Evolutionary conservation across 805 yeast species (phyloP).

Genomic region (Myxozyma vanderwaltii): DNA sequence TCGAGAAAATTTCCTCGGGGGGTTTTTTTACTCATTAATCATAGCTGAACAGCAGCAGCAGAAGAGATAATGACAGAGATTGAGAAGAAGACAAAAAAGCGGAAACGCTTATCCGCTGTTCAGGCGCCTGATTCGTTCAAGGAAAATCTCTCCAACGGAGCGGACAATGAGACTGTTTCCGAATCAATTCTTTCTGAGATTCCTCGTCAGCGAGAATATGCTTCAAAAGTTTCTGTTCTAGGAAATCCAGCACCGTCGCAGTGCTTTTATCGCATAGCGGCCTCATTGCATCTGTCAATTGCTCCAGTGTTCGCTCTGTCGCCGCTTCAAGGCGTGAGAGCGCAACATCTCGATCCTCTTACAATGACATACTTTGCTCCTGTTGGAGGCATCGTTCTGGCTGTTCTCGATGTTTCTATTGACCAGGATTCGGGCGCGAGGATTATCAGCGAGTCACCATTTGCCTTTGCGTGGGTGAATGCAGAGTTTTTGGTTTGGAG

Average conservation of each 20-base stretch:
- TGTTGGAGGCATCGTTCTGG: constrained; percentile 79
- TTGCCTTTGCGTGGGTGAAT: constrained; percentile 81
- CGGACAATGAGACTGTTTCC: constrained; percentile 4
- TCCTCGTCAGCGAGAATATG: constrained; percentile 6
- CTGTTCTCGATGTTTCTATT: constrained; percentile 68
- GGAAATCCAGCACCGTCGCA: constrained; percentile 38
- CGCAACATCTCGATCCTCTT: constrained; percentile 88
- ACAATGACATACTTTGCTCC: constrained; percentile 77
- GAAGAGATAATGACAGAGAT: too few species aligned
- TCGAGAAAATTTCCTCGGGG: too few species aligned
- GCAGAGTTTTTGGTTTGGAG: constrained; percentile 86
- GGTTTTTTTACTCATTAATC: too few species aligned
- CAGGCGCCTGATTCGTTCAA: neutral
- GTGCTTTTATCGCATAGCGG: constrained; percentile 65
- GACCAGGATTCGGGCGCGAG: constrained; percentile 55
- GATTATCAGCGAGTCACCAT: constrained; percentile 79
- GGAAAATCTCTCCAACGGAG: neutral
- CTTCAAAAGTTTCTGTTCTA: neutral
- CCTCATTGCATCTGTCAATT: constrained; percentile 74
- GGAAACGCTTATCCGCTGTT: neutral
- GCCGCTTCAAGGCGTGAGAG: constrained; percentile 77
- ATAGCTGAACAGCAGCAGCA: too few species aligned
- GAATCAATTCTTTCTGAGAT: constrained; percentile 22
- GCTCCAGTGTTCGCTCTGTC: constrained; percentile 76
- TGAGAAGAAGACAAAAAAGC: neutral